Evolutionary conservation across 1,284 basidiomycete species (phyloP).

Genomic region (Ganoderma lingzhi): DNA sequence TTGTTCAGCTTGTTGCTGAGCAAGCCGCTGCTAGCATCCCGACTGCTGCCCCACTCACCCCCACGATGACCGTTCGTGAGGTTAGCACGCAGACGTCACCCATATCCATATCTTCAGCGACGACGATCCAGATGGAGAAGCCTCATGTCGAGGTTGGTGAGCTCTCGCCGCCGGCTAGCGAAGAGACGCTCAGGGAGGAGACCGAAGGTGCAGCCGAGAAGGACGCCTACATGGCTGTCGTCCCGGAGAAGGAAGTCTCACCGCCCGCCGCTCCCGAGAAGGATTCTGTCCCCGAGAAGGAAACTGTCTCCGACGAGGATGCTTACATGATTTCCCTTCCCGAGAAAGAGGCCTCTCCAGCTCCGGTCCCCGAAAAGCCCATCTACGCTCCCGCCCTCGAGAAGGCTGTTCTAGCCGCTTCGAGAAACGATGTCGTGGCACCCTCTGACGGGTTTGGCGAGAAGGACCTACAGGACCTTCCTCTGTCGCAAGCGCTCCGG

Average conservation of each 20-base stretch:
- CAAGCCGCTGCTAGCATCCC: background rate
- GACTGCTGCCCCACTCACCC: background rate
- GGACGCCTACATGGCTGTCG: background rate
- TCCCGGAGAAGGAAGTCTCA: background rate
- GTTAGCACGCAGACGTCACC: constrained; percentile 20
- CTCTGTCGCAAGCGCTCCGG: constrained; percentile 65
- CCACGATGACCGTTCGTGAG: constrained; percentile 5
- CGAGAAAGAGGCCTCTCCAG: background rate
- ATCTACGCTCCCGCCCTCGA: constrained; percentile 2
- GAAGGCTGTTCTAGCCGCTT: background rate
- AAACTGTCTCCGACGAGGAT: background rate
- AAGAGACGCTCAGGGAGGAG: constrained; percentile 30
- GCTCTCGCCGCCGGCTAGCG: constrained; percentile 29
- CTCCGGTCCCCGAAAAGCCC: constrained; percentile 3
- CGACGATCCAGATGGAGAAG: constrained; percentile 14
- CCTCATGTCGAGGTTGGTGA: constrained; percentile 23
- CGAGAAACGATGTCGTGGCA: constrained; percentile 2
- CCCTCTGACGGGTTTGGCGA: constrained; percentile 8
- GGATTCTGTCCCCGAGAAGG: constrained; percentile 18
- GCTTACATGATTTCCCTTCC: background rate
- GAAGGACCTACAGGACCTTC: constrained; percentile 32
- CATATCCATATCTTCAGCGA: constrained; percentile 5
- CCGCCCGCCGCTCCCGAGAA: background rate
- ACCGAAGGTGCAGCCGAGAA: constrained; percentile 11
- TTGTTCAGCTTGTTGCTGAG: background rate